Base-by-base conservation (phyloP, 352 stramenopile species). In the Blastocystis sp. region DNA sequence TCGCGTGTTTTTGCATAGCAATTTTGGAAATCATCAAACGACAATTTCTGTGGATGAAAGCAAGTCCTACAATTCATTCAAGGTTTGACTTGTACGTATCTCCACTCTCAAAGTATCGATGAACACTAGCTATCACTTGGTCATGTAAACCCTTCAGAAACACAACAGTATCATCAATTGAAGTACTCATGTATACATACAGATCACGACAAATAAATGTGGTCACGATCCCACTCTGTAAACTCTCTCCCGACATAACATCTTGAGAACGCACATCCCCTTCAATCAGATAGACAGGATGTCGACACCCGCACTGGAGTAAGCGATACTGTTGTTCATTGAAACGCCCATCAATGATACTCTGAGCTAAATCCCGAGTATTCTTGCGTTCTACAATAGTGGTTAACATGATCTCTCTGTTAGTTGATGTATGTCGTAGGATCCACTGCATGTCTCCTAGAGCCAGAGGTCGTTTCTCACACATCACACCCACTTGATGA, bases 381-480 rank as follows among this genome's bases (percentile, higher is more conserved):
- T 88, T 90, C 54, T 90, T 90, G 21, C 89, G 77, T 65, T 90
- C 89, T 16, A 90, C 87, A 52, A 90, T 89, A 46, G 88, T 88
- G 12, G 80, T 81, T 58, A 90, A 73, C 71, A 90, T 83, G 16
- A 89, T 73, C 59, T 90, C 89, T 52, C 63, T 6, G 0, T 49
- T 39, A 24, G 35, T 73, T 0, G 12, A 11, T 0, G n/a, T 1
- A 5, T 80, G 51, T 51, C 81, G 78, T 21, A 88, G 87, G 12
- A 90, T 57, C 88, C 88, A 90, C 39, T 90, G 67, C 87, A 90
- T 89, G 66, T 90, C 89, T 1, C 88, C 89, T 39, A 90, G 87
- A 24, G 63, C 81, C 12, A 90, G 37, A n/a, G 69, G 52, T 27
- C 89, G 87, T 32, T 86, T 78, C 27, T 90, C 87, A 78, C 88